Percentiles rank a stretch among this genome's conserved stretches.
These are phyloP conservation scores for Fusarium drepaniforme DNA, from an alignment of 2,329 filamentous ascomycete species.

Conservation along the genomic window DNA sequence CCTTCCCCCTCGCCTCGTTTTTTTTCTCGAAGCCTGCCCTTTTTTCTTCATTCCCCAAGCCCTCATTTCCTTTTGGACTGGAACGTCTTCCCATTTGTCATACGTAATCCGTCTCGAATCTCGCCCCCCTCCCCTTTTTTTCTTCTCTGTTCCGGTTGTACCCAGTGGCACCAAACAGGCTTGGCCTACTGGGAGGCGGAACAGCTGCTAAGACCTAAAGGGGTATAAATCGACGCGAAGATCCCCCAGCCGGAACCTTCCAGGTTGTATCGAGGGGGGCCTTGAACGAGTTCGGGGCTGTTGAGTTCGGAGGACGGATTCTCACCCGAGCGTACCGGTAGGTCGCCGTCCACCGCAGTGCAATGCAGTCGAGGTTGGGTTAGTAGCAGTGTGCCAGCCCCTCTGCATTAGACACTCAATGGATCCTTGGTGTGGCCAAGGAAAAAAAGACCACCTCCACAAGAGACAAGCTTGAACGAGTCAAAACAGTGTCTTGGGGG, in stretches of 20 bases:
- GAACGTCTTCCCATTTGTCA: conserved; percentile 7
- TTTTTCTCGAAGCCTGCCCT: not conserved
- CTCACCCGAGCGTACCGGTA: conserved; percentile 24
- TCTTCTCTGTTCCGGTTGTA: conserved; percentile 24
- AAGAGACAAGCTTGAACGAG: conserved; percentile 7
- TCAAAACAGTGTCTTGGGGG: conserved; percentile 6
- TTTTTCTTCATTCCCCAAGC: not conserved
- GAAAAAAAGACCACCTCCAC: conserved; percentile 5
- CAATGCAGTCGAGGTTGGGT: not conserved
- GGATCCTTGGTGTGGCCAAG: not conserved
- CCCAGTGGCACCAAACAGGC: conserved; percentile 14
- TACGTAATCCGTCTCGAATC: conserved; percentile 10
- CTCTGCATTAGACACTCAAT: not conserved
- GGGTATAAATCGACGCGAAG: conserved; percentile 27
- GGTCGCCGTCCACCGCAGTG: not conserved
- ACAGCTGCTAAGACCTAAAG: conserved; percentile 20
- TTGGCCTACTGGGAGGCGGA: conserved; percentile 25
- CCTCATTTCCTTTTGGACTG: not conserved
- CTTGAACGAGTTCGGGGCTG: conserved; percentile 1
- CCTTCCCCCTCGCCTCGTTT: not conserved
- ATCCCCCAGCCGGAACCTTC: conserved; percentile 28
- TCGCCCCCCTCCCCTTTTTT: conserved; percentile 8
- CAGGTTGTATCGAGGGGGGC: conserved; percentile 9
- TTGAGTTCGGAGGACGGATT: conserved; percentile 26
- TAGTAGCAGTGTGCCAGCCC: conserved; percentile 6